phyloP scores from a whole-genome alignment of 106 monocot species.

The Triglochin maritima region DNA sequence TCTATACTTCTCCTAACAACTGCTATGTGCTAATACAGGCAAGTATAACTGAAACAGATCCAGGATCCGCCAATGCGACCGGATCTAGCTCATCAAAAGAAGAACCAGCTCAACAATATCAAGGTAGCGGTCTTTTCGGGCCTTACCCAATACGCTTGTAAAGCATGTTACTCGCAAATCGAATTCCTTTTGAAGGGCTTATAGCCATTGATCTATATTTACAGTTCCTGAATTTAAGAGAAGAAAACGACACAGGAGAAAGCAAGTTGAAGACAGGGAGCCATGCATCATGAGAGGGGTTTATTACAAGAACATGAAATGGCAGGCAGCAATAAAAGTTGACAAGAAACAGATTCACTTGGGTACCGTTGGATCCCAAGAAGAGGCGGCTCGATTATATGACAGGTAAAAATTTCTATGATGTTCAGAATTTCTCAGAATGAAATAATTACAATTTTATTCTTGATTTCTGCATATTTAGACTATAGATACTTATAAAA shows the following conservation, averaged over 20 bases:
- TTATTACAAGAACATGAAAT: slow-evolving; percentile 97
- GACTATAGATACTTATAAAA: no score
- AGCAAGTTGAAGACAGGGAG: slow-evolving; percentile 74
- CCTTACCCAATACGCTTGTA: no score
- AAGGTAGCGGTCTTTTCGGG: slow-evolving; percentile 1
- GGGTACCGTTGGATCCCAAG: slow-evolving; percentile 92
- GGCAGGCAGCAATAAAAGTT: slow-evolving; percentile 99
- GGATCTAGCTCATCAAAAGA: slow-evolving; percentile 3
- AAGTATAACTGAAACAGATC: not conserved
- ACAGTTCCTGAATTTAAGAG: slow-evolving; percentile 69
- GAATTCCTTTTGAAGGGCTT: no score
- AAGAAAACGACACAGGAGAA: slow-evolving; percentile 83
- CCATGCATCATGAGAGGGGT: slow-evolving; percentile 90
- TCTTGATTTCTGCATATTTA: no score
- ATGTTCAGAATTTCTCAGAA: not conserved
- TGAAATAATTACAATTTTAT: not conserved
- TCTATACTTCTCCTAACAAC: no score
- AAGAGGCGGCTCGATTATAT: slow-evolving; percentile 83
- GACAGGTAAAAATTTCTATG: slow-evolving; percentile 45
- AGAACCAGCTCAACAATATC: slow-evolving; percentile 3
- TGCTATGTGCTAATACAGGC: not conserved
- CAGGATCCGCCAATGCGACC: not conserved
- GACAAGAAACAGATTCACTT: slow-evolving; percentile 98
- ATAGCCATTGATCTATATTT: not conserved
- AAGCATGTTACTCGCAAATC: no score